These are phyloP conservation scores for Rutstroemia sp. DNA, from an alignment of 2,329 filamentous ascomycete species.

Conservation along the genomic window DNA sequence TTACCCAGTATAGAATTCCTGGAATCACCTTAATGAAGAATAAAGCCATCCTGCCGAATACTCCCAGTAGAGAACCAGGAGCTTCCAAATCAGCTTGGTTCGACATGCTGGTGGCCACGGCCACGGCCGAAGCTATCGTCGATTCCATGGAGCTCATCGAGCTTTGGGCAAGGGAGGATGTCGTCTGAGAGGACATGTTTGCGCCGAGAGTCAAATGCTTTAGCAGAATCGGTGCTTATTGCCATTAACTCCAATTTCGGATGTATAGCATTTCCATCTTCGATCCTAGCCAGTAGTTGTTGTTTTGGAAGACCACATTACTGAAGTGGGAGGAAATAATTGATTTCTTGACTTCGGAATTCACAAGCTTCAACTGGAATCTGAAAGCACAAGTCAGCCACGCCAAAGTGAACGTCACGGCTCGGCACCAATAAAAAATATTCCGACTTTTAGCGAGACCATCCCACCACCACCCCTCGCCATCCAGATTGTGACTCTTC, in stretches of 20 bases:
- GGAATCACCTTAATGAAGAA: constrained; percentile 48
- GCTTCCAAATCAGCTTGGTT: constrained; percentile 30
- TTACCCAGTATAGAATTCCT: constrained; percentile 64
- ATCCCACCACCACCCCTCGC: constrained; percentile 9
- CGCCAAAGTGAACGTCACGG: background rate
- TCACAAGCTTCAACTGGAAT: background rate
- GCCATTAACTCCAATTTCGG: background rate
- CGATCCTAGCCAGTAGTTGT: background rate
- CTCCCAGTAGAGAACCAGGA: constrained; percentile 48
- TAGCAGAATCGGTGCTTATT: background rate
- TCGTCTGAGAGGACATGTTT: constrained; percentile 12
- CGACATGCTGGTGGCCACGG: constrained; percentile 14
- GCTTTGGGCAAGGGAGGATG: constrained; percentile 18
- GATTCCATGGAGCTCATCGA: constrained; percentile 19
- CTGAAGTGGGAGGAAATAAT: background rate
- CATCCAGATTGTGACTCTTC: constrained; percentile 9
- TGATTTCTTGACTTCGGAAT: background rate
- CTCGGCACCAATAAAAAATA: constrained; percentile 1
- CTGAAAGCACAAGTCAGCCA: background rate
- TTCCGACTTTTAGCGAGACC: constrained; percentile 7
- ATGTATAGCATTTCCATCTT: background rate
- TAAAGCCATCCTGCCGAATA: constrained; percentile 48
- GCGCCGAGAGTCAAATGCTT: background rate
- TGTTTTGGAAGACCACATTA: background rate
- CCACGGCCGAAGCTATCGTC: constrained; percentile 15